Conservation (phyloP, 2,329 filamentous ascomycete species). For the Penicillium fuscoglaucum region DNA sequence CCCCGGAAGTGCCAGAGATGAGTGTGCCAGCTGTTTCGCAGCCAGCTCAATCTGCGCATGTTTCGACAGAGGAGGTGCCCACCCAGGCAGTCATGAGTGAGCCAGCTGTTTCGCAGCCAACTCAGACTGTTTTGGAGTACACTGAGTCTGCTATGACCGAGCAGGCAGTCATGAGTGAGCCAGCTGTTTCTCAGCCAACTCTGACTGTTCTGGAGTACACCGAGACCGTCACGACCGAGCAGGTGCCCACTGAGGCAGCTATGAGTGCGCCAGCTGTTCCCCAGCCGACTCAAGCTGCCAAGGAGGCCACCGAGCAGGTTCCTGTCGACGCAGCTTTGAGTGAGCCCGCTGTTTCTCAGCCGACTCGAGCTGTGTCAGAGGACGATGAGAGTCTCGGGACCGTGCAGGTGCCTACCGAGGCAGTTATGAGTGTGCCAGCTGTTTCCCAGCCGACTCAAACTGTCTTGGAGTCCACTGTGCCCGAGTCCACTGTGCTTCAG, state of each 20-base stretch:
- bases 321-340: not conserved
- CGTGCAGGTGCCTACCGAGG: not conserved
- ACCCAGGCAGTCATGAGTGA: not conserved
- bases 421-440: not conserved
- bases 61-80: not conserved
- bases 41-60: not conserved
- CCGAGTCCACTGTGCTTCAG: not conserved
- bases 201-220: not conserved
- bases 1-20: not conserved
- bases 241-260: not conserved
- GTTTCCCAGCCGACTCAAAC: not conserved
- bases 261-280: not conserved
- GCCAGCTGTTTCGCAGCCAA: not conserved
- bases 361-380: not conserved
- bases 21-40: conserved; percentile 1
- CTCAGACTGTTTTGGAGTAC: not conserved
- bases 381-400: not conserved
- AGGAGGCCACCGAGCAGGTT: too few relatives aligned
- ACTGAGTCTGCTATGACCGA: not conserved
- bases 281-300: not conserved
- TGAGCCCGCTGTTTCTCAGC: conserved; percentile 1
- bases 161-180: not conserved
- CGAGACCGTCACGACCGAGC: not conserved
- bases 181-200: not conserved
- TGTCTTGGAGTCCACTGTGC: not conserved